Percentiles rank a stretch among this genome's conserved stretches.
These are phyloP conservation scores for Botrytis fabae DNA, from an alignment of 2,329 filamentous ascomycete species.

Conservation along the genomic window DNA sequence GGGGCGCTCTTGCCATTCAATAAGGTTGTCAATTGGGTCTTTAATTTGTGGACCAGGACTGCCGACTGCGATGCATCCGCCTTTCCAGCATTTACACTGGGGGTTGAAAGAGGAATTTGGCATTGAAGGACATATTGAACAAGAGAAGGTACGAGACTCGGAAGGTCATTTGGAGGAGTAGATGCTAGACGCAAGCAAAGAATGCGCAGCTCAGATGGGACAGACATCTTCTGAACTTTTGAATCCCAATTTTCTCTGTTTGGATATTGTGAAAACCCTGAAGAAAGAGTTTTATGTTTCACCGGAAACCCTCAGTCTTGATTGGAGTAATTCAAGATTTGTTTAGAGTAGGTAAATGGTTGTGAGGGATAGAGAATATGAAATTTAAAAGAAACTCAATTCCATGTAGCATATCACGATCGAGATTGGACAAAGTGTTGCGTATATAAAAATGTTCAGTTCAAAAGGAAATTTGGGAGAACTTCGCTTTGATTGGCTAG, in stretches of 20 bases:
- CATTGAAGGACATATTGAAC: slow-evolving; percentile 60
- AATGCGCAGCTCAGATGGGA: slow-evolving; percentile 60
- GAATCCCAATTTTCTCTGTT: neutral
- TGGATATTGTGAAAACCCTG: slow-evolving; percentile 1
- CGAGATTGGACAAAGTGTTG: neutral
- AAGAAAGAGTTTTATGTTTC: neutral
- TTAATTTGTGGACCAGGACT: slow-evolving; percentile 77
- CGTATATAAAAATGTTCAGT: neutral
- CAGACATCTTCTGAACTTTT: slow-evolving; percentile 33
- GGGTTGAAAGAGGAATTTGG: slow-evolving; percentile 60
- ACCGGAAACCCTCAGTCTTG: neutral
- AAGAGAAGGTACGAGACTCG: slow-evolving; percentile 69
- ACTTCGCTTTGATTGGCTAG: neutral
- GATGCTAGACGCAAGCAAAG: slow-evolving; percentile 71
- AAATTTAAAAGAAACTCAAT: neutral
- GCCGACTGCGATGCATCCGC: slow-evolving; percentile 62
- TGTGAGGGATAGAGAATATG: neutral
- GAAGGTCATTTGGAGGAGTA: slow-evolving; percentile 70
- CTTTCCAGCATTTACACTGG: slow-evolving; percentile 60
- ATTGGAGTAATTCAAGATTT: neutral
- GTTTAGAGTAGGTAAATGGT: neutral
- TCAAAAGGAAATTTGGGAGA: neutral
- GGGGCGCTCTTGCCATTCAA: slow-evolving; percentile 74
- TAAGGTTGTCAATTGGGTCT: slow-evolving; percentile 73
- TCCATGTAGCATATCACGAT: neutral